Evolutionary conservation across 768 basidiomycete species (phyloP).

Genomic region (Piloderma croceum): DNA sequence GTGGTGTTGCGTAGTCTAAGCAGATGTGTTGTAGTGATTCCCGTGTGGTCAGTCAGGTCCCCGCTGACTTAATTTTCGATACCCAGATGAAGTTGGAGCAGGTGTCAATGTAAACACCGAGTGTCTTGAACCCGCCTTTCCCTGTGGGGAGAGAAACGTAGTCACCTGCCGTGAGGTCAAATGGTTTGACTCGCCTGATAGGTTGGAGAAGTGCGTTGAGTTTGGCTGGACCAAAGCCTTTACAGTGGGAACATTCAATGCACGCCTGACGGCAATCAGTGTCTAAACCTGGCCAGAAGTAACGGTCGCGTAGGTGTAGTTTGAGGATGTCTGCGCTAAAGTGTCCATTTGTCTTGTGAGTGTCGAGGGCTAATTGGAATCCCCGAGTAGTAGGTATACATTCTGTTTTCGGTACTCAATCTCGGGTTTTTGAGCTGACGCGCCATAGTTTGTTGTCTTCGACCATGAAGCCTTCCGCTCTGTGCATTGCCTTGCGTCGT

Average conservation of each 20-base stretch:
- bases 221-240: slow-evolving; percentile 15
- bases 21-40: slow-evolving; percentile 11
- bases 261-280: slow-evolving; percentile 13
- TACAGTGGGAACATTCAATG: slow-evolving; percentile 13
- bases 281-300: slow-evolving; percentile 22
- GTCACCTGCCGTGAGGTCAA: slow-evolving; percentile 18
- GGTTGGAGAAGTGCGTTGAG: slow-evolving; percentile 18
- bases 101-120: slow-evolving; percentile 12
- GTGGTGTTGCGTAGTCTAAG: slow-evolving; percentile 3
- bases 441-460: slow-evolving; percentile 12
- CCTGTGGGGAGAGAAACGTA: slow-evolving; percentile 17
- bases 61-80: slow-evolving; percentile 13
- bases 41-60: slow-evolving; percentile 7
- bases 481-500: neutral
- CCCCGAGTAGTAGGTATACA: slow-evolving; percentile 7
- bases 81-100: slow-evolving; percentile 19
- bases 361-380: slow-evolving; percentile 2
- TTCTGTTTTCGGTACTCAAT: neutral
- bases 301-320: slow-evolving; percentile 20
- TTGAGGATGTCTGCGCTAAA: slow-evolving; percentile 31
- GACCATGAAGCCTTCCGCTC: slow-evolving; percentile 3
- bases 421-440: slow-evolving; percentile 1
- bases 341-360: slow-evolving; percentile 16
- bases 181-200: slow-evolving; percentile 11
- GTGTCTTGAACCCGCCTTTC: slow-evolving; percentile 6